Evolutionary conservation across 1,139 yeast genomes (phyloP).

Genomic region (Candida pseudoviswanathii): DNA sequence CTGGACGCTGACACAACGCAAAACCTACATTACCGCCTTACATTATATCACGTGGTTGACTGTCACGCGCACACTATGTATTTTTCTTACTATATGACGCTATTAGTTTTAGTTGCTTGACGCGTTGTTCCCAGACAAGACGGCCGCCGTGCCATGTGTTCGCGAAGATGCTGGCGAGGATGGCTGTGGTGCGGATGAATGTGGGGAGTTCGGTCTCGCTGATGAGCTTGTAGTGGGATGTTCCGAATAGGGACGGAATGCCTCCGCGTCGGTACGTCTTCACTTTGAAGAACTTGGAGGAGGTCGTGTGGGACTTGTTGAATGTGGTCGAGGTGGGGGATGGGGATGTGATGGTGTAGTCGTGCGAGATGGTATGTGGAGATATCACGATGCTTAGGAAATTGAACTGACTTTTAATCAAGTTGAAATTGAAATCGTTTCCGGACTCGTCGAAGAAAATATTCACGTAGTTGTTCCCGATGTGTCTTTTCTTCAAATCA

Average conservation of each 20-base stretch:
- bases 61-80: neutral
- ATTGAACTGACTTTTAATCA: constrained; percentile 78
- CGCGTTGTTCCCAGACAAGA: constrained; percentile 67
- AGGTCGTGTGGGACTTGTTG: too few species aligned
- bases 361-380: constrained; percentile 49
- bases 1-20: too few species aligned
- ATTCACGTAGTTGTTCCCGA: constrained; percentile 84
- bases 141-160: constrained; percentile 68
- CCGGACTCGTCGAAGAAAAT: constrained; percentile 77
- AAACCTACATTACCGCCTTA: too few species aligned
- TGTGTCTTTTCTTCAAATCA: constrained; percentile 75
- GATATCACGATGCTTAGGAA: constrained; percentile 78
- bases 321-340: too few species aligned
- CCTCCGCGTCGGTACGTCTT: constrained; percentile 67
- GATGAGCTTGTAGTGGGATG: constrained; percentile 72
- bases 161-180: constrained; percentile 73
- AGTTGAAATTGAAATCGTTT: constrained; percentile 65
- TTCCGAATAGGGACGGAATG: constrained; percentile 75
- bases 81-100: constrained; percentile 1
- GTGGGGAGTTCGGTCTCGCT: constrained; percentile 60
- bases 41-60: too few species aligned
- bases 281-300: constrained; percentile 51
- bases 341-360: constrained; percentile 5
- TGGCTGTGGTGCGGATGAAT: constrained; percentile 66
- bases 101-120: constrained; percentile 47